A percentile compares a stretch with the other conserved stretches of the same genome.
Evolutionary conservation across 352 stramenopile genomes (phyloP).

Genomic region (Globisporangium acanthophoron): DNA sequence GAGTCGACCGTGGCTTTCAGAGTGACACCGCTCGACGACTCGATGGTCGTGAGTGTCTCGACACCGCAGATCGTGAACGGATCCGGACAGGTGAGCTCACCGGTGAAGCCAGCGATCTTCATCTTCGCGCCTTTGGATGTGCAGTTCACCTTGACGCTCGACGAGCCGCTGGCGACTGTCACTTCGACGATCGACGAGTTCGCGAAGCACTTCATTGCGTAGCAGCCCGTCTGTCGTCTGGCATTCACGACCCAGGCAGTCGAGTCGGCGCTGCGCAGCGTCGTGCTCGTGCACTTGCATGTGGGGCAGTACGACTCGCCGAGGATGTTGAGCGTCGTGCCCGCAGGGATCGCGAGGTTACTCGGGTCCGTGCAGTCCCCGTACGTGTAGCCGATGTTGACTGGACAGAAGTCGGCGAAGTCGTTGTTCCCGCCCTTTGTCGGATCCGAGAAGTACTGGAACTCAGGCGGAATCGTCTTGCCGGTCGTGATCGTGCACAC

Average conservation of each 20-base stretch:
- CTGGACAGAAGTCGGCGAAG: slow-evolving; percentile 73
- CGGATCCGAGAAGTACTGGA: slow-evolving; percentile 58
- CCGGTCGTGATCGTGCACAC: slow-evolving; percentile 51
- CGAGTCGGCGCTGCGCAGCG: slow-evolving; percentile 56
- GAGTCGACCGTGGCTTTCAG: background rate
- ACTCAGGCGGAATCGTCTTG: slow-evolving; percentile 33
- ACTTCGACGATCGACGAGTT: slow-evolving; percentile 31
- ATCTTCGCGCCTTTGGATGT: slow-evolving; percentile 31
- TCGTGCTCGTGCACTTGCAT: slow-evolving; percentile 68
- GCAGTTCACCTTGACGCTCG: slow-evolving; percentile 32
- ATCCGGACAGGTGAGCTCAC: slow-evolving; percentile 59
- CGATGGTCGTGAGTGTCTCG: background rate
- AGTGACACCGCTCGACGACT: background rate
- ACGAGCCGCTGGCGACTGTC: slow-evolving; percentile 21
- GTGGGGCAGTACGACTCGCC: slow-evolving; percentile 70
- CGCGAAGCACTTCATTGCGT: slow-evolving; percentile 55
- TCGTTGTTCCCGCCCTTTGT: slow-evolving; percentile 52
- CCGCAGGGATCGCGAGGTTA: slow-evolving; percentile 43
- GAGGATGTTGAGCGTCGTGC: slow-evolving; percentile 65
- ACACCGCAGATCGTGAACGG: slow-evolving; percentile 45
- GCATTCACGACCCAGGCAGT: slow-evolving; percentile 47
- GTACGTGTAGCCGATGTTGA: slow-evolving; percentile 62
- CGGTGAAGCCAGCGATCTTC: slow-evolving; percentile 38
- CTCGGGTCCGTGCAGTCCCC: slow-evolving; percentile 56
- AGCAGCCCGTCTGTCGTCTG: slow-evolving; percentile 68